Conservation (phyloP, 495 filamentous ascomycete species). For the Neurospora sp. region DNA sequence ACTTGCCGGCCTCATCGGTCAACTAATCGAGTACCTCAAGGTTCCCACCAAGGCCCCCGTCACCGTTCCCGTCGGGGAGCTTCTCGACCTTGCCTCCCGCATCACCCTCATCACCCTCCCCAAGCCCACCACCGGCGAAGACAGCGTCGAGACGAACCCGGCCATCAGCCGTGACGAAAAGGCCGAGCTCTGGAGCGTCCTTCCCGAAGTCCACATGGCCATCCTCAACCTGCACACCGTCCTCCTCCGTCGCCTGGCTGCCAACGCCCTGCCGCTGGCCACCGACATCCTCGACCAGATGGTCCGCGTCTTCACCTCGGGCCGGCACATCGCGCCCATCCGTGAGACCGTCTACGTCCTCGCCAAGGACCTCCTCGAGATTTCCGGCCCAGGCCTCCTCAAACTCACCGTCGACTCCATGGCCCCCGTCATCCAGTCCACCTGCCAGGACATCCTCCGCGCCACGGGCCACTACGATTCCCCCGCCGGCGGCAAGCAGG, state of each 20-base stretch:
- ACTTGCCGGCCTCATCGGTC: slow-evolving; percentile 51
- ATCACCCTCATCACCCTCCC: slow-evolving; percentile 58
- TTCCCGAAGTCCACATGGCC: slow-evolving; percentile 65
- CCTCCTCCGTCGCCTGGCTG: slow-evolving; percentile 44
- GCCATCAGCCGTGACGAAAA: slow-evolving; percentile 69
- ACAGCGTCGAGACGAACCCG: slow-evolving; percentile 43
- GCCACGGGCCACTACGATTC: slow-evolving; percentile 24
- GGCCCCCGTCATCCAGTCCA: slow-evolving; percentile 43
- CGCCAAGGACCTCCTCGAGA: slow-evolving; percentile 43
- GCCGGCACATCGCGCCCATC: slow-evolving; percentile 45
- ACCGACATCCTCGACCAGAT: slow-evolving; percentile 57
- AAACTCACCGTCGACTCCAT: slow-evolving; percentile 52
- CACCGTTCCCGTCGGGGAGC: slow-evolving; percentile 49
- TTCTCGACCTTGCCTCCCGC: slow-evolving; percentile 57
- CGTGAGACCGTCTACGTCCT: slow-evolving; percentile 52
- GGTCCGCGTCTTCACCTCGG: slow-evolving; percentile 56
- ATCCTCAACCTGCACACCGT: slow-evolving; percentile 48
- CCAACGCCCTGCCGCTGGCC: slow-evolving; percentile 41
- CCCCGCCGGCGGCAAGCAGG: neutral
- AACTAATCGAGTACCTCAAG: slow-evolving; percentile 39
- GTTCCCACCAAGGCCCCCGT: slow-evolving; percentile 51
- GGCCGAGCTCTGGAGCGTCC: slow-evolving; percentile 56
- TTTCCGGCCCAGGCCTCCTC: slow-evolving; percentile 53
- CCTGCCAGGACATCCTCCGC: slow-evolving; percentile 55
- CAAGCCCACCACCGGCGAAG: slow-evolving; percentile 26